Evolutionary conservation across 2,329 filamentous ascomycete species (phyloP).

Genomic region (Remersonia thermophila): DNA sequence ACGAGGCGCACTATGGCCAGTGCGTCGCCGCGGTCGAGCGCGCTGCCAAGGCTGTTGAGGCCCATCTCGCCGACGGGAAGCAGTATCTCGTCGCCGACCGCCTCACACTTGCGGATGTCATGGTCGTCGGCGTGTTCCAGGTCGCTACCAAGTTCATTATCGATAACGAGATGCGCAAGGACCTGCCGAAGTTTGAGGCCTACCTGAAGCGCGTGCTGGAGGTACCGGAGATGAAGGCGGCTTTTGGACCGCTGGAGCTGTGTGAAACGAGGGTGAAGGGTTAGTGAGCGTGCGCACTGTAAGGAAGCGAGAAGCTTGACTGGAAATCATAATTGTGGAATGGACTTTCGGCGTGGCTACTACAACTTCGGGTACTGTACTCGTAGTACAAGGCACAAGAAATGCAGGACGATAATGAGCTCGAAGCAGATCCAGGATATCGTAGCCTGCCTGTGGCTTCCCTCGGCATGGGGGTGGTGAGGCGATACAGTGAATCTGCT

Average conservation of each 20-base stretch:
- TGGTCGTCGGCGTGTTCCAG: constrained; percentile 21
- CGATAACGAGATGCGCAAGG: constrained; percentile 25
- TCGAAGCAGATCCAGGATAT: too few species aligned
- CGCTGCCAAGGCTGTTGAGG: constrained; percentile 22
- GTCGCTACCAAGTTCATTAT: constrained; percentile 18
- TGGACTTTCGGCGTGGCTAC: too few species aligned
- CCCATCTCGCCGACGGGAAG: constrained; percentile 21
- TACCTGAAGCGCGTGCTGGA: constrained; percentile 23
- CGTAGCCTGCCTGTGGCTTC: too few species aligned
- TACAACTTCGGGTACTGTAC: too few species aligned
- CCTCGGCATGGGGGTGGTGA: too few species aligned
- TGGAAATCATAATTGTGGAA: too few species aligned
- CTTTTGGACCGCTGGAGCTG: constrained; percentile 22
- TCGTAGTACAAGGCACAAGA: too few species aligned
- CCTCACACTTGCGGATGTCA: constrained; percentile 27
- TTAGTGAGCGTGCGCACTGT: background rate
- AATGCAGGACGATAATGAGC: too few species aligned
- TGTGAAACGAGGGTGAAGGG: constrained; percentile 19
- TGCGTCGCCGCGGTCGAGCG: constrained; percentile 16
- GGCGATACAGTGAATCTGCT: too few species aligned
- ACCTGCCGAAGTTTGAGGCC: constrained; percentile 20
- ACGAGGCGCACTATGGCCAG: constrained; percentile 18
- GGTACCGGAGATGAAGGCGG: constrained; percentile 23
- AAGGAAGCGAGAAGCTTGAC: background rate
- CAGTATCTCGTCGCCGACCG: constrained; percentile 27